A percentile compares a stretch with the other conserved stretches of the same genome.
These are phyloP conservation scores for Diaporthe sp. DNA, from an alignment of 2,329 filamentous ascomycete species.

Conservation along the genomic window DNA sequence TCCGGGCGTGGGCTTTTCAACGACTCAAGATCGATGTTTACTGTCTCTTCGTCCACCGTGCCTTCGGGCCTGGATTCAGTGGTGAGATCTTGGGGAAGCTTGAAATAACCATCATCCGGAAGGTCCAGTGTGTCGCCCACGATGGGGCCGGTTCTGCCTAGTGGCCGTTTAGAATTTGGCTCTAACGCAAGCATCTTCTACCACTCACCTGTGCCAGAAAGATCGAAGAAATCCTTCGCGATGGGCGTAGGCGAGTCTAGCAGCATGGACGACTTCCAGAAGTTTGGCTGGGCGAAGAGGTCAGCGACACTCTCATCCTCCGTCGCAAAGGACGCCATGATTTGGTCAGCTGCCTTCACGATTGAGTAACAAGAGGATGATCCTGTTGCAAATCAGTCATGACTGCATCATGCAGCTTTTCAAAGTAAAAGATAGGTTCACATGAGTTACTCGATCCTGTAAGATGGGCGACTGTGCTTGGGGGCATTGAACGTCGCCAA, in stretches of 20 bases:
- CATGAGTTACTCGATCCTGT: neutral
- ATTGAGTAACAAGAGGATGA: neutral
- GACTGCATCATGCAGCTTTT: neutral
- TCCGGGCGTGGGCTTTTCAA: conserved; percentile 19
- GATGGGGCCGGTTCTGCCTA: conserved; percentile 27
- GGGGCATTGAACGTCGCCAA: neutral
- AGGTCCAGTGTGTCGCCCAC: neutral
- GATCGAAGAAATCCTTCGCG: conserved; percentile 54
- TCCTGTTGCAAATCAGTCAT: neutral
- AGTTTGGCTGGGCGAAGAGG: conserved; percentile 72
- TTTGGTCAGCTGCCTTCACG: neutral
- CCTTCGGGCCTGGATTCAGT: neutral
- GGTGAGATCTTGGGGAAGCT: conserved; percentile 47
- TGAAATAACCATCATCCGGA: conserved; percentile 42
- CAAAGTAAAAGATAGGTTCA: neutral
- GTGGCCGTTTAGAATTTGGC: neutral
- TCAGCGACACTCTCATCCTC: conserved; percentile 58
- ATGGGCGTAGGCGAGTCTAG: conserved; percentile 45
- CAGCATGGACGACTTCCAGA: conserved; percentile 67
- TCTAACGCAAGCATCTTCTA: neutral
- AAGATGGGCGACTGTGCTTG: neutral
- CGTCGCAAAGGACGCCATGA: conserved; percentile 43
- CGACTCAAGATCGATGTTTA: neutral
- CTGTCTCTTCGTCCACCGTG: conserved; percentile 7
- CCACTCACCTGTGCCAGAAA: conserved; percentile 47